Conservation (phyloP, 176 grass and related monocot species). For the Ensete glaucum region DNA sequence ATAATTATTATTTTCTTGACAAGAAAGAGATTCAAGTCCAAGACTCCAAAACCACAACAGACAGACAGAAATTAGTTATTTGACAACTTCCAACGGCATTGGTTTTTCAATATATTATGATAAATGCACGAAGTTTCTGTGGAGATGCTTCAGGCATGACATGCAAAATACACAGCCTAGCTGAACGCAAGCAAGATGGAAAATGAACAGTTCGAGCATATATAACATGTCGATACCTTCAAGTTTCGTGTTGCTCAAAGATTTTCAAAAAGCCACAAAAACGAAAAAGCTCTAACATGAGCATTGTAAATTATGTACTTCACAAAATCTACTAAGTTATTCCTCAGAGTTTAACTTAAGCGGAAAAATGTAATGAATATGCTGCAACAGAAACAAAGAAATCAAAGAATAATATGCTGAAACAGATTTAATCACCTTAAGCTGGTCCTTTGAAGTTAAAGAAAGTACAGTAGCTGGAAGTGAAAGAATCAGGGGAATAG, state of each 20-base stretch:
- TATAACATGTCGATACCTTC: background rate
- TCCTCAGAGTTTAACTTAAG: no score
- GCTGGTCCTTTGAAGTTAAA: constrained; percentile 78
- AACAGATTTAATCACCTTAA: constrained; percentile 55
- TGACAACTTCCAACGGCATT: background rate
- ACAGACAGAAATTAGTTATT: background rate
- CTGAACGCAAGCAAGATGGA: background rate
- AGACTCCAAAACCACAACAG: background rate
- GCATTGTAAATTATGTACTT: background rate
- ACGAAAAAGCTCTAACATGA: background rate
- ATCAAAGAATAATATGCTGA: background rate
- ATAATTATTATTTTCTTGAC: background rate
- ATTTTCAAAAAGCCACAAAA: no score
- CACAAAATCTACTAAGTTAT: no score
- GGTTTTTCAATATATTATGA: background rate
- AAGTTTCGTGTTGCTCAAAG: background rate
- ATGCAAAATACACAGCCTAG: background rate
- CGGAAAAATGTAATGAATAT: no score
- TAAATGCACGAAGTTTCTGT: background rate
- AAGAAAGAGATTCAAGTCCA: background rate
- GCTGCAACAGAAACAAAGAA: background rate
- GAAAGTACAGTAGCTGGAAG: constrained; percentile 85
- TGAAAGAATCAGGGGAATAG: constrained; percentile 78
- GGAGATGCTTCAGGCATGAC: background rate
- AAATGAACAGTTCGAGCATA: background rate